These are phyloP conservation scores for Lactifluus pinguis DNA, from an alignment of 768 basidiomycete species.

Conservation along the genomic window DNA sequence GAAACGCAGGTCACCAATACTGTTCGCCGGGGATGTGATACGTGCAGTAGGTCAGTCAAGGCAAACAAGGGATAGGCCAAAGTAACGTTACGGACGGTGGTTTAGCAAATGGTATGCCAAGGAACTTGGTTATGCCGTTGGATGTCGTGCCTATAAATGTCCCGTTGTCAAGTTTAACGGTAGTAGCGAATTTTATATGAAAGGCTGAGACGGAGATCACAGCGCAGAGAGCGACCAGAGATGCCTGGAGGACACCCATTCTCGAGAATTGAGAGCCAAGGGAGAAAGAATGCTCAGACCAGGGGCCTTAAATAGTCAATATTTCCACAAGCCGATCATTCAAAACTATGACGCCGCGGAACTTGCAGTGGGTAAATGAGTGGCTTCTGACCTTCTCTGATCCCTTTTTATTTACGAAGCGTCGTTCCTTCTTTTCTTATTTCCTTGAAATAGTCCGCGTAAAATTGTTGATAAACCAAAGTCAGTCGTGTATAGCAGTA, in stretches of 20 bases:
- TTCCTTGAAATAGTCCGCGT: too few relatives aligned
- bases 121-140: slow-evolving; percentile 25
- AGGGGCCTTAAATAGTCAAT: background rate
- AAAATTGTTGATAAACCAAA: too few relatives aligned
- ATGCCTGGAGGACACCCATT: background rate
- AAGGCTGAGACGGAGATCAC: background rate
- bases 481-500: too few relatives aligned
- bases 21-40: slow-evolving; percentile 3
- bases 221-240: background rate
- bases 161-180: slow-evolving; percentile 24
- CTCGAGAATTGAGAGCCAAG: background rate
- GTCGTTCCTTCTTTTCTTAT: too few relatives aligned
- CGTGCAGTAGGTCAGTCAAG: background rate
- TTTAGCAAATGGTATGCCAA: slow-evolving; percentile 35
- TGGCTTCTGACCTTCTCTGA: too few relatives aligned
- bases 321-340: too few relatives aligned
- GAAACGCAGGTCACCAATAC: slow-evolving; percentile 21
- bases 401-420: too few relatives aligned
- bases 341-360: too few relatives aligned
- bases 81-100: slow-evolving; percentile 26
- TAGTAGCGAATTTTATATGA: background rate
- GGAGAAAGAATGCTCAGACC: too few relatives aligned
- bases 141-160: slow-evolving; percentile 24
- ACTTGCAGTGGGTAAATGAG: too few relatives aligned
- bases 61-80: background rate